Base-by-base conservation (phyloP, 257 asterid species). In the Solanum rostratum region DNA sequence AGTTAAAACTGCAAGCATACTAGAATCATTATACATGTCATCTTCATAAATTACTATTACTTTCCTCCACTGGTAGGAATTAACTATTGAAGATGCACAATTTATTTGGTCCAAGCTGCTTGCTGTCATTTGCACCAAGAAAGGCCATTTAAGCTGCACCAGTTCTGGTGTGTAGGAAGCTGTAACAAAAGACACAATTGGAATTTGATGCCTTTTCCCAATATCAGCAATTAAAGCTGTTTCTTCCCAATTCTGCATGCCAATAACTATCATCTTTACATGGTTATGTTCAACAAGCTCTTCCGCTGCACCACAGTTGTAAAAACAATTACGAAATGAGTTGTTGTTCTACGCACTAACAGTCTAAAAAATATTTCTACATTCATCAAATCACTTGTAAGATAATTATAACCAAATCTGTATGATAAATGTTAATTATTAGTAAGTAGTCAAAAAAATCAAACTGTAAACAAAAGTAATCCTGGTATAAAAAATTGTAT, bases 231-330 rank as follows among this genome's bases (percentile, higher is more conserved):
- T 86, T 80, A 89, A 82, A 84, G 87, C 88, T 24, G 91, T 85
- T 86, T 90, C 91, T 68, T 89, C 92, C 91, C 91, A 90, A 27
- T 88, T 86, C 53, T 81, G 62, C 70, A 84, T 83, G 29, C 91
- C 91, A 62, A 86, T 15, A 9, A 73, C 62, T 62, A 90, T 89
- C 41, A 84, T 85, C 43, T 85, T 84, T 52, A 84, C 92, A 50
- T 85, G 66, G 0, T 89, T 79, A 76, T 65, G 50, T 46, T 66
- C 74, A 63, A 89, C 66, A 50, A 91, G 84, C n/a, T 86, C 87
- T 82, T 89, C 85, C 41, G 91, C 93, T 91, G 92, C 81, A 62
- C 18, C 55, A 19, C 53, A 84, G 0, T 80, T 37, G 19, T 73
- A 45, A 73, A 0, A 73, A 45, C 13, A 73, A 22, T 0, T 43